These are phyloP conservation scores for Lolium perenne DNA, from an alignment of 176 grass and related monocot genomes.

Conservation along the genomic window DNA sequence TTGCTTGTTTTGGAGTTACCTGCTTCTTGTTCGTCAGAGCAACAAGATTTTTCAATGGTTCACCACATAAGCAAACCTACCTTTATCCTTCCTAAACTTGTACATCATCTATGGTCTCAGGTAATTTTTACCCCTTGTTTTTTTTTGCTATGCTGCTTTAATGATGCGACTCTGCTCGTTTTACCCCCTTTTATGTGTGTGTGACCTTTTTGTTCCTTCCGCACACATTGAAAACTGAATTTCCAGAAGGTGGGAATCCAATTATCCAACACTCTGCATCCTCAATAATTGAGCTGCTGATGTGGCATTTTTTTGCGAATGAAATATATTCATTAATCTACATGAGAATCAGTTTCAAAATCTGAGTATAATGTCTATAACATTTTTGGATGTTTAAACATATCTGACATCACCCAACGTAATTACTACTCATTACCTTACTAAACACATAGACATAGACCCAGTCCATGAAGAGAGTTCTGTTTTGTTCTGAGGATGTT, in stretches of 20 bases:
- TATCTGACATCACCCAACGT: not conserved
- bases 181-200: not conserved
- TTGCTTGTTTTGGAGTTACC: conserved; percentile 61
- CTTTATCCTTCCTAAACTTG: conserved; percentile 76
- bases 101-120: conserved; percentile 76
- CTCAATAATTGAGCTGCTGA: conserved; percentile 35
- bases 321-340: no score
- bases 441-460: not conserved
- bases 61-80: conserved; percentile 66
- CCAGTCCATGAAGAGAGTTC: conserved; percentile 24
- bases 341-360: not conserved
- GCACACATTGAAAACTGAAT: not conserved
- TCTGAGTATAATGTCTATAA: conserved; percentile 9
- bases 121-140: conserved; percentile 39
- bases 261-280: conserved; percentile 8
- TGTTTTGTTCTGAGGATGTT: conserved; percentile 3
- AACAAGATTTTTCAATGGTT: conserved; percentile 47
- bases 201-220: conserved; percentile 3
- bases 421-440: conserved; percentile 9
- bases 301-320: conserved; percentile 19
- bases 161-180: conserved; percentile 24
- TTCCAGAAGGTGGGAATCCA: not conserved
- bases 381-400: conserved; percentile 15
- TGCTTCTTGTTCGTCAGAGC: conserved; percentile 43
- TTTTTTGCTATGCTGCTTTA: conserved; percentile 25